Evolutionary conservation across 148 eudicot species (phyloP).

Genomic region (Pouteria glomerata): DNA sequence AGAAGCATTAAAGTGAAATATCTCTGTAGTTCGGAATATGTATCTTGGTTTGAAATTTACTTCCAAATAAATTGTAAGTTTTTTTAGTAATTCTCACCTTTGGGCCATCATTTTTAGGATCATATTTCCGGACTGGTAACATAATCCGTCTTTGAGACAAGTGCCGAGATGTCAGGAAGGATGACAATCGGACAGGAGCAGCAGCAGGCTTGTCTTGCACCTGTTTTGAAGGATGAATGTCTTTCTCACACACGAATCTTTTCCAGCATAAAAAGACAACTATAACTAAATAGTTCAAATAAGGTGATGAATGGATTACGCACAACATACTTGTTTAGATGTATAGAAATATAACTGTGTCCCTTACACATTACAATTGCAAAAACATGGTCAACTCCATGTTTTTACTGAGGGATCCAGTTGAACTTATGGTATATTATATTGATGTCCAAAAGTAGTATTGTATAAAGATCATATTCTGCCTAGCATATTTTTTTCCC

Average conservation of each 20-base stretch:
- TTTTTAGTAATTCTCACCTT: conserved; percentile 44
- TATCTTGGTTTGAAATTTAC: background rate
- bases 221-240: conserved; percentile 19
- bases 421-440: background rate
- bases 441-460: too few species aligned
- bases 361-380: background rate
- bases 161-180: conserved; percentile 36
- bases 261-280: background rate
- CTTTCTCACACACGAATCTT: background rate
- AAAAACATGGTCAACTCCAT: conserved; percentile 7
- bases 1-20: conserved; percentile 1
- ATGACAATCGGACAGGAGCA: conserved; percentile 29
- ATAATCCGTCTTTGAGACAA: conserved; percentile 25
- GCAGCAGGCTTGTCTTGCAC: conserved; percentile 45
- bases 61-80: background rate
- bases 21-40: background rate
- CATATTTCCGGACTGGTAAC: conserved; percentile 38
- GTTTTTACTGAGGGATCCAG: background rate
- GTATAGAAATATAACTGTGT: background rate
- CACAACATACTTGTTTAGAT: background rate
- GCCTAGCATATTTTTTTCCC: background rate
- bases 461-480: background rate
- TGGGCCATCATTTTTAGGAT: conserved; percentile 35
- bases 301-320: background rate
- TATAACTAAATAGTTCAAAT: background rate